These are phyloP conservation scores for Suillus hirtellus DNA, from an alignment of 768 basidiomycete species.

Conservation along the genomic window DNA sequence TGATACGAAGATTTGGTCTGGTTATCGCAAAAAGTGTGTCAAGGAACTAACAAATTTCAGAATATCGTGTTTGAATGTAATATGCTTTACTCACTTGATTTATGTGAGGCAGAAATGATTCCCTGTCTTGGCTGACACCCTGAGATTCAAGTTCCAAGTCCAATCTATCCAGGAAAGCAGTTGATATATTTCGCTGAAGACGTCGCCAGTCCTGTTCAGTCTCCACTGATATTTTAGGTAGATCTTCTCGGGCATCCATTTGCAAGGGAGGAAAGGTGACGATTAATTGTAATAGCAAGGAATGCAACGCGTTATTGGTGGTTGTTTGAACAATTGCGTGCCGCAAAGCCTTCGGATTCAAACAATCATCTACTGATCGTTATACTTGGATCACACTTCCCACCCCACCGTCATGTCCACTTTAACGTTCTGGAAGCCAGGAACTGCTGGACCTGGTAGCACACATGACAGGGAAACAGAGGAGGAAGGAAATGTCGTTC, in stretches of 20 bases:
- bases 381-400: conserved; percentile 7
- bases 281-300: background rate
- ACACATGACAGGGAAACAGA: conserved; percentile 82
- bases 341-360: conserved; percentile 10
- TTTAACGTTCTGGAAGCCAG: conserved; percentile 88
- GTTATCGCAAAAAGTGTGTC: conserved; percentile 62
- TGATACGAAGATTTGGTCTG: conserved; percentile 73
- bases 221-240: conserved; percentile 61
- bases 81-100: conserved; percentile 43
- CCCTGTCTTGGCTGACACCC: conserved; percentile 44
- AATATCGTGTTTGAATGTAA: conserved; percentile 11
- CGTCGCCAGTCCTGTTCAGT: conserved; percentile 66
- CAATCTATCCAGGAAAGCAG: conserved; percentile 45
- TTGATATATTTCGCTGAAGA: conserved; percentile 53
- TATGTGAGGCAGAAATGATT: conserved; percentile 48
- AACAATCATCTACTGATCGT: conserved; percentile 3
- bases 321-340: background rate
- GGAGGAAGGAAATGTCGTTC: conserved; percentile 69
- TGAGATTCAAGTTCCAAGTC: conserved; percentile 46
- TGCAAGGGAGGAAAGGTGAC: background rate
- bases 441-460: conserved; percentile 81
- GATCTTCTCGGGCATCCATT: conserved; percentile 42
- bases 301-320: conserved; percentile 1
- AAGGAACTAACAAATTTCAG: conserved; percentile 47
- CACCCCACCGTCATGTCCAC: conserved; percentile 41